Percentiles rank a stretch among this genome's conserved stretches.
Evolutionary conservation across 805 yeast species (phyloP).

Genomic region (Maudiozyma pseudohumilis): DNA sequence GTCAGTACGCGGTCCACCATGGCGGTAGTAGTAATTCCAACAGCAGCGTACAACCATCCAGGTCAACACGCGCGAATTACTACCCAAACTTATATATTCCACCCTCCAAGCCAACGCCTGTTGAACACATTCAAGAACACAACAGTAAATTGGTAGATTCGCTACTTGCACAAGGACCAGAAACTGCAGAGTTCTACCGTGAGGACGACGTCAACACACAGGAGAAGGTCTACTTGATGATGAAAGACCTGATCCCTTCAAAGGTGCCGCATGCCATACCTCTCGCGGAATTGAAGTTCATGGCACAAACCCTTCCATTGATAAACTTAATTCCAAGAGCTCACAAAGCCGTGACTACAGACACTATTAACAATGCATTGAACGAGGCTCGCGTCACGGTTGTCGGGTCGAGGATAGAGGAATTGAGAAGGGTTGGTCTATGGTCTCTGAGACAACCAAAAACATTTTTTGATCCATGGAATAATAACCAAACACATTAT

Average conservation of each 20-base stretch:
- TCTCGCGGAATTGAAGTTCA: constrained; percentile 74
- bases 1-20: too few species aligned
- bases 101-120: constrained; percentile 10
- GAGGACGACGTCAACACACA: constrained; percentile 34
- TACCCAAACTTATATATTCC: constrained; percentile 2
- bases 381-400: constrained; percentile 89
- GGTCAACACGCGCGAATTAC: constrained; percentile 1
- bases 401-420: constrained; percentile 83
- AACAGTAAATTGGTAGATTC: constrained; percentile 10
- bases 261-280: constrained; percentile 52
- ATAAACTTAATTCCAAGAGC: constrained; percentile 73
- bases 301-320: constrained; percentile 80
- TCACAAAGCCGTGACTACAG: constrained; percentile 79
- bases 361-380: constrained; percentile 72
- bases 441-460: constrained; percentile 90
- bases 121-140: background rate
- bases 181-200: constrained; percentile 21
- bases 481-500: constrained; percentile 48
- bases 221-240: constrained; percentile 36
- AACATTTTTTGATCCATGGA: constrained; percentile 57
- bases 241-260: constrained; percentile 45
- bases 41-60: too few species aligned
- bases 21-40: too few species aligned
- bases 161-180: constrained; percentile 1
- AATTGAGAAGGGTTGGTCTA: constrained; percentile 71